These are phyloP conservation scores for Arxiozyma slooffiae DNA, from an alignment of 1,139 yeast species.

Conservation along the genomic window DNA sequence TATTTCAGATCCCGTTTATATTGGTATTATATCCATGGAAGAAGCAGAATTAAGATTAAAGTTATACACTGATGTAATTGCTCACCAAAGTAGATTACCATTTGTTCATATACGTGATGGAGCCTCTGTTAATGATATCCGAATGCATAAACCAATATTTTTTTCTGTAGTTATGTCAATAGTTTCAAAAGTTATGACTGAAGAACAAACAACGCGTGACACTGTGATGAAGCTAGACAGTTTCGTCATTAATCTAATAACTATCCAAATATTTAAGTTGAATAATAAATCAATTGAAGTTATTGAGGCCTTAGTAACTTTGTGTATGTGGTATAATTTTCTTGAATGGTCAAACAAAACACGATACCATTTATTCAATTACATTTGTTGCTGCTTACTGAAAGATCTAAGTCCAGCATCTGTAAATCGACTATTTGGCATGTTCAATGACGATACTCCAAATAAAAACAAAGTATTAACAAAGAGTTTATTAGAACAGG, in stretches of 20 bases:
- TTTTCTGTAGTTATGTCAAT: conserved; percentile 59
- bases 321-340: conserved; percentile 72
- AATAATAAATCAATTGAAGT: conserved; percentile 70
- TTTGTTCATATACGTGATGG: conserved; percentile 43
- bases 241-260: conserved; percentile 46
- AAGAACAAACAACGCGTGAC: conserved; percentile 30
- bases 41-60: conserved; percentile 44
- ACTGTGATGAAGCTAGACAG: conserved; percentile 44
- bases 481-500: conserved; percentile 15
- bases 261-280: conserved; percentile 53
- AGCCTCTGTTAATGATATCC: conserved; percentile 39
- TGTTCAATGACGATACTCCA: conserved; percentile 19
- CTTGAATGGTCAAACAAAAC: conserved; percentile 76
- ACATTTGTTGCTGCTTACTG: conserved; percentile 57
- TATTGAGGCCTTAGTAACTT: conserved; percentile 49
- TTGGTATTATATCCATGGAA: conserved; percentile 39
- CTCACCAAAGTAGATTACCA: conserved; percentile 37
- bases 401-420: conserved; percentile 66
- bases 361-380: conserved; percentile 60
- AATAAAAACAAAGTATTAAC: conserved; percentile 5
- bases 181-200: conserved; percentile 39
- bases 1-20: conserved; percentile 37
- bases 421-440: conserved; percentile 16
- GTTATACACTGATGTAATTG: conserved; percentile 36
- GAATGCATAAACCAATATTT: conserved; percentile 47